Base-by-base conservation (phyloP, 768 basidiomycete genomes). In the Pulveroboletus sp. region DNA sequence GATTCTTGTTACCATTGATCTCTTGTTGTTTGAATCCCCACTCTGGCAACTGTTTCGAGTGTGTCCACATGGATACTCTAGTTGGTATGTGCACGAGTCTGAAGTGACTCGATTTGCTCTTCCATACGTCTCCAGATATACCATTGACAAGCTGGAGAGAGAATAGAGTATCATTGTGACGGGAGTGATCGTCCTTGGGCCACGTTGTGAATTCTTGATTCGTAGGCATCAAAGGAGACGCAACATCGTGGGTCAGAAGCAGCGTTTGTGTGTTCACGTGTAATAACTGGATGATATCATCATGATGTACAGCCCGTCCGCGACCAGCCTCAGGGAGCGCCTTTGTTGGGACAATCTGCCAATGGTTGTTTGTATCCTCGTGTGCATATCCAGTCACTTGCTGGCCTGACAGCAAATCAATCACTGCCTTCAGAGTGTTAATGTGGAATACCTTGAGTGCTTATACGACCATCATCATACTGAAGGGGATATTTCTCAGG, bases 11-110 rank as follows among this genome's bases (percentile, higher is more conserved):
- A 0, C 96, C 96, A 60, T 99, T 99, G 55, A 99, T 81, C 65
- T 98, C 96, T 64, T 98, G 93, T 66, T 98, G 95, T 65, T 88
- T 89, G 76, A 86, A 93, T 3, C 86, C 96, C 96, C 96, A 98
- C 3, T 96, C 93, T 0, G 96, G 96, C 11, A 99, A 76, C 43
- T 83, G 80, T 47, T 85, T 80, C 15, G 77, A 55, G 59, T 94
- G 90, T 7, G 94, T 97, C 94, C 93, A 97, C 75, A 99, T 80
- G 1, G 89, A 82, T 18, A 99, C 96, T 65, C 80, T 85, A 2
- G 95, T 98, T 0, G 88, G 80, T 2, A 89, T 76, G 68, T 99
- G 96, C 11, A 93, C 73, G 10, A 99, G 78, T 61, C 83, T 84
- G 76, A 98, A 96, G 68, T 96, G 86, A 6, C 92, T 86, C 5